Conservation (phyloP, 768 basidiomycete species). For the Neoboletus magnificus region DNA sequence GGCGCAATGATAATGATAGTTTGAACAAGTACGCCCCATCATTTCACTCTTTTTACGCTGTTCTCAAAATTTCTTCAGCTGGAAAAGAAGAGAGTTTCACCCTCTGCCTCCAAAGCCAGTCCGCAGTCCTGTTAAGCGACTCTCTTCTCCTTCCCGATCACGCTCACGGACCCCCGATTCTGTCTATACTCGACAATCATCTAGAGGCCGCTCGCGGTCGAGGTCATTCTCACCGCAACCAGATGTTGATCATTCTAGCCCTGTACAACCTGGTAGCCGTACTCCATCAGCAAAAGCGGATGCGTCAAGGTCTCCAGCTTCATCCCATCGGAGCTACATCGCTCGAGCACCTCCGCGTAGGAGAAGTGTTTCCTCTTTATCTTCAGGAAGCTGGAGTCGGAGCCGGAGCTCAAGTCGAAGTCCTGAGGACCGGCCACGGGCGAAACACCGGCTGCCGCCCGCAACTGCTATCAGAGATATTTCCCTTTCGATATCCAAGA, state of each 20-base stretch:
- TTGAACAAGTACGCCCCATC: conserved; percentile 63
- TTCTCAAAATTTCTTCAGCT: conserved; percentile 40
- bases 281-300: conserved; percentile 46
- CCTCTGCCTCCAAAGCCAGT: conserved; percentile 39
- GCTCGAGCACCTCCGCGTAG: conserved; percentile 34
- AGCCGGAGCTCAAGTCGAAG: conserved; percentile 53
- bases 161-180: conserved; percentile 60
- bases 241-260: conserved; percentile 55
- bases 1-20: conserved; percentile 57
- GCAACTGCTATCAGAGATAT: conserved; percentile 39
- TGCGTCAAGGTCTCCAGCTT: conserved; percentile 39
- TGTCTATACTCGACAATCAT: conserved; percentile 60
- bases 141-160: conserved; percentile 46
- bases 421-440: conserved; percentile 47
- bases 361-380: conserved; percentile 52
- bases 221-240: conserved; percentile 55
- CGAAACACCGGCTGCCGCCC: conserved; percentile 63
- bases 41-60: conserved; percentile 5
- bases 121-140: conserved; percentile 37
- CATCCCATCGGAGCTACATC: conserved; percentile 40
- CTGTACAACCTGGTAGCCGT: conserved; percentile 42
- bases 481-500: conserved; percentile 32
- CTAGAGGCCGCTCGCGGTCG: conserved; percentile 63
- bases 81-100: conserved; percentile 59
- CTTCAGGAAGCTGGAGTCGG: conserved; percentile 54